phyloP scores from a whole-genome alignment of 2,329 filamentous ascomycete genomes.

The Apiospora saccharicola region DNA sequence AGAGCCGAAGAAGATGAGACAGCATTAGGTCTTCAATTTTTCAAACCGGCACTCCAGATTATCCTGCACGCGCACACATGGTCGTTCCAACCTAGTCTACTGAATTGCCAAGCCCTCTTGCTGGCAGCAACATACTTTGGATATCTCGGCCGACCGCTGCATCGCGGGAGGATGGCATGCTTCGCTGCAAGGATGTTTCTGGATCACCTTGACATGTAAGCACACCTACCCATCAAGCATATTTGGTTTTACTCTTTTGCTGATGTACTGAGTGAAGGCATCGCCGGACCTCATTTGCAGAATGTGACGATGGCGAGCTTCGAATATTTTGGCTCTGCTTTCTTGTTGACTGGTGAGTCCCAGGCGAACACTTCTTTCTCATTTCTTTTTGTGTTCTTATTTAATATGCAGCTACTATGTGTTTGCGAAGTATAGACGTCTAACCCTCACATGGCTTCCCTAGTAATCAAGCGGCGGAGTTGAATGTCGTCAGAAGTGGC shows the following conservation, averaged over 20 bases:
- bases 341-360: conserved; percentile 70
- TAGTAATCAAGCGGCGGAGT: conserved; percentile 75
- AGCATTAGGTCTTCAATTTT: conserved; percentile 42
- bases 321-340: conserved; percentile 77
- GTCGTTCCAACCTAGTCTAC: conserved; percentile 42
- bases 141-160: conserved; percentile 46
- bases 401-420: too few relatives aligned
- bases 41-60: conserved; percentile 46
- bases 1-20: conserved; percentile 36
- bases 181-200: conserved; percentile 44
- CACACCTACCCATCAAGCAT: not conserved
- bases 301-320: conserved; percentile 54
- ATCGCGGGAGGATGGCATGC: conserved; percentile 45
- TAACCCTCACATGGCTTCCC: conserved; percentile 7
- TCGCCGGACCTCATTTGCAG: conserved; percentile 30
- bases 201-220: conserved; percentile 42
- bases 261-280: conserved; percentile 27
- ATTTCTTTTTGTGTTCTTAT: not conserved
- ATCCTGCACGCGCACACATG: conserved; percentile 43
- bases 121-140: conserved; percentile 48
- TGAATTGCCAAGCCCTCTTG: conserved; percentile 44
- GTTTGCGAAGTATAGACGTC: not conserved
- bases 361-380: not conserved
- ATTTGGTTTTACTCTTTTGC: conserved; percentile 29
- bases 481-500: conserved; percentile 50